Conservation (phyloP, 768 basidiomycete species). For the Xerocomellus chrysenteron region DNA sequence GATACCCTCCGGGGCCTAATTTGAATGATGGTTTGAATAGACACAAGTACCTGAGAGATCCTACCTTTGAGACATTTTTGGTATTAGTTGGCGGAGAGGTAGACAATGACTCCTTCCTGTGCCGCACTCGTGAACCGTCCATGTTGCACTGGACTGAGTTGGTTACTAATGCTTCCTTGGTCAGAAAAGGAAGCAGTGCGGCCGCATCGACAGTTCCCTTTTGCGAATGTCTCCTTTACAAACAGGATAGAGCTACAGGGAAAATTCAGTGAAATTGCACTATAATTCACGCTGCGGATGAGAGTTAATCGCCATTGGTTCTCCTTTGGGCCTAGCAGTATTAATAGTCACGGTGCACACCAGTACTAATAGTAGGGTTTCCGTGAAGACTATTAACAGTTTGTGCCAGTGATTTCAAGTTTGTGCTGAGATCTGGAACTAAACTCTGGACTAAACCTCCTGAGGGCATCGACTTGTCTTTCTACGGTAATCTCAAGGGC, state of each 20-base stretch:
- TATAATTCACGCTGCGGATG: constrained; percentile 11
- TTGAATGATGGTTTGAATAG: not conserved
- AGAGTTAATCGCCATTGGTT: constrained; percentile 8
- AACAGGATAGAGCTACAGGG: not conserved
- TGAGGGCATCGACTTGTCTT: not conserved
- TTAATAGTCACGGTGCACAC: not conserved
- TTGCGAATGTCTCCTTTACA: not conserved
- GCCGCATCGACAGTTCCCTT: constrained; percentile 2
- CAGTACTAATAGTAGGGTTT: not conserved
- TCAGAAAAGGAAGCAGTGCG: constrained; percentile 15
- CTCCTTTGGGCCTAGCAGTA: not conserved
- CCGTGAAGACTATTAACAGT: not conserved
- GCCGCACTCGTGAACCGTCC: constrained; percentile 15
- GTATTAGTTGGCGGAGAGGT: not conserved
- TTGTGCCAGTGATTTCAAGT: not conserved
- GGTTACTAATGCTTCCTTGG: not conserved
- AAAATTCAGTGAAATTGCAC: not conserved
- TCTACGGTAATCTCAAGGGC: not conserved
- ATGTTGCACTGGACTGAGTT: not conserved
- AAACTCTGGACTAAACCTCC: no score
- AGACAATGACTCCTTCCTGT: constrained; percentile 18
- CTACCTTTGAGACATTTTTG: constrained; percentile 8
- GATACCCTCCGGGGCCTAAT: constrained; percentile 1
- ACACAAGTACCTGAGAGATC: not conserved
- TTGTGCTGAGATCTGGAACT: no score